Evolutionary conservation across 2,329 filamentous ascomycete genomes (phyloP).

Genomic region (Geosmithia morbida): DNA sequence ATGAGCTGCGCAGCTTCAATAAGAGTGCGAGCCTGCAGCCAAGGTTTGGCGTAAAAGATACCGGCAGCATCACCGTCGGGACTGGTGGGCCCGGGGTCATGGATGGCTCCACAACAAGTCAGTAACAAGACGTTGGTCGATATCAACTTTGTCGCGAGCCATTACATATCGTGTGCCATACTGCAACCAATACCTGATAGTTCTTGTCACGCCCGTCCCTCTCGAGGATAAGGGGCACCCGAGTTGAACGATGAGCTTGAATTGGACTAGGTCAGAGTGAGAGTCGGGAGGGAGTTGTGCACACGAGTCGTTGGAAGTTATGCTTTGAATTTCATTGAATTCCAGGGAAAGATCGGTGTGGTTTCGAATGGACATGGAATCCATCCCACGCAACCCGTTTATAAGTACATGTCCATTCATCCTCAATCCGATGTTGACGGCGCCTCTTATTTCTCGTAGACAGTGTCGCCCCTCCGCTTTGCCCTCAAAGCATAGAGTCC

Average conservation of each 20-base stretch:
- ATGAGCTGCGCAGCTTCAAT: too few species aligned
- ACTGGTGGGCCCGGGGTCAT: conserved; percentile 32
- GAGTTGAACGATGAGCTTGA: too few species aligned
- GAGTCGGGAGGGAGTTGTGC: too few species aligned
- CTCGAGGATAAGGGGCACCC: too few species aligned
- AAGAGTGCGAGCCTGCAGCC: conserved; percentile 14
- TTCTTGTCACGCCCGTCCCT: not conserved
- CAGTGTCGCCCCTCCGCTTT: conserved; percentile 78
- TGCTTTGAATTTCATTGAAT: too few species aligned
- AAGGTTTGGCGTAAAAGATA: conserved; percentile 62
- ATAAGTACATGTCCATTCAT: conserved; percentile 25
- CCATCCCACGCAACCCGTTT: conserved; percentile 7
- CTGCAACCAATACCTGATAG: not conserved
- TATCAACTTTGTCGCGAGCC: conserved; percentile 72
- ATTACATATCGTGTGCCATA: conserved; percentile 75
- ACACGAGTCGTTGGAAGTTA: too few species aligned
- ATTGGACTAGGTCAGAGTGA: too few species aligned
- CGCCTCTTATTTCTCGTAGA: conserved; percentile 54
- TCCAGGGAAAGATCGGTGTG: not conserved
- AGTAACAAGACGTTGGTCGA: conserved; percentile 62
- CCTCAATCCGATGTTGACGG: conserved; percentile 2
- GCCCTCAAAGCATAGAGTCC: conserved; percentile 75
- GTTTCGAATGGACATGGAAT: conserved; percentile 11
- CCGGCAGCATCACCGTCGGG: conserved; percentile 73
- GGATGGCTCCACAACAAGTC: conserved; percentile 20